These are phyloP conservation scores for Malbranchea zuffiana DNA, from an alignment of 2,329 filamentous ascomycete genomes.

Conservation along the genomic window DNA sequence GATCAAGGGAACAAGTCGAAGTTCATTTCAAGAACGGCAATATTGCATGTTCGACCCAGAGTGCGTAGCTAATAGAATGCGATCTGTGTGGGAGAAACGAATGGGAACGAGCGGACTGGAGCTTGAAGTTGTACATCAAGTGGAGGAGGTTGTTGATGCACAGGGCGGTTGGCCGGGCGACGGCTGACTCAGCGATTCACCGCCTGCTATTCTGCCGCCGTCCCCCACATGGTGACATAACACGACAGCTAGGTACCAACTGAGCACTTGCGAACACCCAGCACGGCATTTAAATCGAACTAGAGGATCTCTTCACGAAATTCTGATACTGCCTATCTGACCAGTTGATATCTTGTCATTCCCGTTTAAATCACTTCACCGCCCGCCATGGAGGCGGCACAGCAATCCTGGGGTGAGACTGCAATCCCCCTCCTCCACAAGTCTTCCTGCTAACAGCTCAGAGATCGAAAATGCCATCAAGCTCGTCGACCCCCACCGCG, in stretches of 20 bases:
- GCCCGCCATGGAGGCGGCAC: conserved; percentile 43
- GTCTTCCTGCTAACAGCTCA: conserved; percentile 30
- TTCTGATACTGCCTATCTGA: too few species aligned
- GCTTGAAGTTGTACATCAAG: neutral
- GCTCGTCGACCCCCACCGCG: conserved; percentile 73
- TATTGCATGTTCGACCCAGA: conserved; percentile 7
- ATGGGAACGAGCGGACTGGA: neutral
- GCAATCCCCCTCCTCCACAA: neutral
- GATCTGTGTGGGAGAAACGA: neutral
- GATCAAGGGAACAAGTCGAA: conserved; percentile 8
- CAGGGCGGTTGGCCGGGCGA: conserved; percentile 27
- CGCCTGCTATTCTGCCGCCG: conserved; percentile 23
- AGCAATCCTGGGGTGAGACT: conserved; percentile 50
- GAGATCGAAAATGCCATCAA: conserved; percentile 80
- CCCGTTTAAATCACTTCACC: conserved; percentile 2
- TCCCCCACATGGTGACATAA: conserved; percentile 21
- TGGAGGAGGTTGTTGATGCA: conserved; percentile 21
- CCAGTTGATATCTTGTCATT: conserved; percentile 6
- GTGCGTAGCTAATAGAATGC: neutral
- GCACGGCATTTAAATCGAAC: too few species aligned
- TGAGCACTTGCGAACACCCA: neutral
- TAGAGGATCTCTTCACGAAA: too few species aligned
- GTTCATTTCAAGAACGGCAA: conserved; percentile 8
- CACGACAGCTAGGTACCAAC: neutral
- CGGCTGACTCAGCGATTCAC: conserved; percentile 25